These are phyloP conservation scores for Aspergillus conjunctus DNA, from an alignment of 495 filamentous ascomycete genomes.

Conservation along the genomic window DNA sequence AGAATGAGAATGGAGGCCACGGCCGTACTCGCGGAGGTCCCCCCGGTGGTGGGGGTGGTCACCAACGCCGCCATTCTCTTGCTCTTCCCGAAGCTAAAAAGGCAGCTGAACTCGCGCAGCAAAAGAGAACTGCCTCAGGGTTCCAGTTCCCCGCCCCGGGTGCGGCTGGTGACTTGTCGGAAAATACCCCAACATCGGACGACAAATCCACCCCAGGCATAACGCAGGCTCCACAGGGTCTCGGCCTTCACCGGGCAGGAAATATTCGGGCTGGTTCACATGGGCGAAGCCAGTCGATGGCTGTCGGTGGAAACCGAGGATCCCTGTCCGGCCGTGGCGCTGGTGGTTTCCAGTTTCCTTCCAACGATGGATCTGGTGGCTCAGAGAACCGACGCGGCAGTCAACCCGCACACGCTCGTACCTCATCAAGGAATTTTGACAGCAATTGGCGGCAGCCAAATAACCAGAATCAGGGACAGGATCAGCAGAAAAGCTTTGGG, in stretches of 20 bases:
- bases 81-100: conserved; percentile 96
- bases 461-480: conserved; percentile 58
- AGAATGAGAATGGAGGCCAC: conserved; percentile 67
- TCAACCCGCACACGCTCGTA: conserved; percentile 70
- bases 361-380: conserved; percentile 56
- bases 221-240: conserved; percentile 43
- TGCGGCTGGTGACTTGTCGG: conserved; percentile 53
- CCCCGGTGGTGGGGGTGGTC: conserved; percentile 66
- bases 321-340: conserved; percentile 60
- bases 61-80: conserved; percentile 92
- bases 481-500: conserved; percentile 63
- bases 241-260: conserved; percentile 52
- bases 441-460: conserved; percentile 95
- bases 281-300: conserved; percentile 72
- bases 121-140: conserved; percentile 88
- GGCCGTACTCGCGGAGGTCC: conserved; percentile 80
- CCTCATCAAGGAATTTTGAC: conserved; percentile 90
- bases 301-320: conserved; percentile 60
- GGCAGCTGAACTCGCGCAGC: conserved; percentile 93
- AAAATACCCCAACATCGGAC: conserved; percentile 45
- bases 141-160: conserved; percentile 93
- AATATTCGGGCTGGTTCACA: conserved; percentile 56
- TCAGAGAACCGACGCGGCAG: conserved; percentile 73
- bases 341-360: conserved; percentile 70
- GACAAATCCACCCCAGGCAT: conserved; percentile 41